phyloP scores from a whole-genome alignment of 2,329 filamentous ascomycete species.

The Cercospora sp. region DNA sequence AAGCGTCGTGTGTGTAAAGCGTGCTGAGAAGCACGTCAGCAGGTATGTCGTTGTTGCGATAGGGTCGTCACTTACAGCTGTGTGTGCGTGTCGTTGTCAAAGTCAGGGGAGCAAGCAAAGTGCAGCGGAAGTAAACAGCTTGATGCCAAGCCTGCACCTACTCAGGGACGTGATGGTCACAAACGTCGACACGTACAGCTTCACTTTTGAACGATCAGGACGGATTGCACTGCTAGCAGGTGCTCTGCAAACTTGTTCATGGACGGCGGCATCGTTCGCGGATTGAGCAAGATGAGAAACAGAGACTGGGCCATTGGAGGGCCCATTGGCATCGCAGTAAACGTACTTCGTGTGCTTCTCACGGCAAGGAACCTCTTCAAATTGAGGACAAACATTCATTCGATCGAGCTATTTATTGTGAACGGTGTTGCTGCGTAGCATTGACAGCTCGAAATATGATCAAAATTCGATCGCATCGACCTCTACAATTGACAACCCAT shows the following conservation, averaged over 20 bases:
- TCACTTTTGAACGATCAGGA: not conserved
- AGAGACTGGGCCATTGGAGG: not conserved
- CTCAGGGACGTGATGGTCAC: not conserved
- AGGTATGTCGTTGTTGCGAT: not conserved
- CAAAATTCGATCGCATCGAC: not conserved
- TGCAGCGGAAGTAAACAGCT: constrained; percentile 2
- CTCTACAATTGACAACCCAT: not conserved
- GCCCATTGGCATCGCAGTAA: not conserved
- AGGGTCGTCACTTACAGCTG: not conserved
- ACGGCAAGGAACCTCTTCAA: not conserved
- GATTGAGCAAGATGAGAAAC: not conserved
- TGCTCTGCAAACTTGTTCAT: not conserved
- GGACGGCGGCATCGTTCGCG: not conserved
- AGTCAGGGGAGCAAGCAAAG: not conserved
- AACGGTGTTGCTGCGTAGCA: not conserved
- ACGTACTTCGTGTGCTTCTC: not conserved
- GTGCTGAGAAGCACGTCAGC: constrained; percentile 4
- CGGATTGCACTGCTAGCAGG: not conserved
- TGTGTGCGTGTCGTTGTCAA: constrained; percentile 5
- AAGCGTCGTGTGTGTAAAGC: constrained; percentile 1
- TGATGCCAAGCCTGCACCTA: not conserved
- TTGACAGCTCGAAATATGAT: not conserved
- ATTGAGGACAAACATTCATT: not conserved
- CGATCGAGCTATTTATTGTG: not conserved
- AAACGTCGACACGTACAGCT: not conserved